Conservation (phyloP, 495 filamentous ascomycete species). For the Pseudevernia furfuracea region DNA sequence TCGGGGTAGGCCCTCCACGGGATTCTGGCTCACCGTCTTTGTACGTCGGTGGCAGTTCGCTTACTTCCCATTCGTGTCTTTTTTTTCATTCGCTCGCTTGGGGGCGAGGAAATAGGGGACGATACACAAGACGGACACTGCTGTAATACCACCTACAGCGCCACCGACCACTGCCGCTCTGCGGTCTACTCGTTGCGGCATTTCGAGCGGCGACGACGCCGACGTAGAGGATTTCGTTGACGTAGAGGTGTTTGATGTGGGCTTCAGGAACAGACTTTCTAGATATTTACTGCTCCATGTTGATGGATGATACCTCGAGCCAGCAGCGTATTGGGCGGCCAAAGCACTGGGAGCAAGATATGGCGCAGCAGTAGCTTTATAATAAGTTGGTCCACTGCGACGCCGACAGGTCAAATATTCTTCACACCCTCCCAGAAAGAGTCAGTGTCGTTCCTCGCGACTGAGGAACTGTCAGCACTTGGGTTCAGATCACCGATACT, state of each 20-base stretch:
- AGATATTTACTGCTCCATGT: neutral
- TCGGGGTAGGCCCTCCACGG: neutral
- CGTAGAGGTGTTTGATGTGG: conserved; percentile 2
- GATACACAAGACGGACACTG: conserved; percentile 20
- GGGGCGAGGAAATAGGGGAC: neutral
- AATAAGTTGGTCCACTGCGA: conserved; percentile 15
- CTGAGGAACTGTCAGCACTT: neutral
- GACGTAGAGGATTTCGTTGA: neutral
- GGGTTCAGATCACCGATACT: conserved; percentile 15
- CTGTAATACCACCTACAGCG: conserved; percentile 33
- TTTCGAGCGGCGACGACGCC: neutral
- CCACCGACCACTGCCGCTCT: conserved; percentile 36
- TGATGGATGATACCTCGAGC: neutral
- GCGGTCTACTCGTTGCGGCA: neutral
- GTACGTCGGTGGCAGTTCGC: neutral
- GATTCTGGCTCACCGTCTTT: neutral
- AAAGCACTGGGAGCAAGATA: conserved; percentile 14
- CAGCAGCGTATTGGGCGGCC: neutral
- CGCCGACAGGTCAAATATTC: conserved; percentile 15
- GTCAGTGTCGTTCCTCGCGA: neutral
- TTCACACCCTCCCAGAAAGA: conserved; percentile 6
- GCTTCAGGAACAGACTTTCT: neutral
- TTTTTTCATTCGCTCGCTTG: neutral
- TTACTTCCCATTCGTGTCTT: neutral
- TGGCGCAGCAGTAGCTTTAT: conserved; percentile 12